A percentile compares a stretch with the other conserved stretches of the same genome.
Evolutionary conservation across 2,329 filamentous ascomycete genomes (phyloP).

Genomic region (Talaromyces sp.): DNA sequence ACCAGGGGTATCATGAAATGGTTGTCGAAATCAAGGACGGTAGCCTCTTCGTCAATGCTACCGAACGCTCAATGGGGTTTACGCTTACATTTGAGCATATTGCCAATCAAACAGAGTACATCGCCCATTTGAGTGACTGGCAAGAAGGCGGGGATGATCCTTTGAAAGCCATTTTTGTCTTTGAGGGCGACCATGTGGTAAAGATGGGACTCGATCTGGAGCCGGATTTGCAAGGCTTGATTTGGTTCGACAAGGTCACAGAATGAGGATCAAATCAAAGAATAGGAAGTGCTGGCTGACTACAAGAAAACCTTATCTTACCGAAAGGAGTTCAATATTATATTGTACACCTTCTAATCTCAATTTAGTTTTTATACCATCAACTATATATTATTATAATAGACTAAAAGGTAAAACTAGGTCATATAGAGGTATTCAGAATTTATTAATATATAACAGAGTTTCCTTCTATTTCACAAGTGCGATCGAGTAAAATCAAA

Average conservation of each 20-base stretch:
- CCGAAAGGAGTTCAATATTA: too few relatives aligned
- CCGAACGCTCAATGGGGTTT: slow-evolving; percentile 28
- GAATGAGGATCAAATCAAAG: not conserved
- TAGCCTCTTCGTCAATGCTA: slow-evolving; percentile 27
- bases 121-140: slow-evolving; percentile 17
- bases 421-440: too few relatives aligned
- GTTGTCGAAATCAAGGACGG: slow-evolving; percentile 20
- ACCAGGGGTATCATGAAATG: slow-evolving; percentile 20
- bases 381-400: too few relatives aligned
- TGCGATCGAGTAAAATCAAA: too few relatives aligned
- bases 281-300: too few relatives aligned
- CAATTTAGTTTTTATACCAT: too few relatives aligned
- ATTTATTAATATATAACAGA: too few relatives aligned
- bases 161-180: not conserved
- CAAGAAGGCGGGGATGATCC: not conserved
- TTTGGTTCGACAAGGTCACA: slow-evolving; percentile 1
- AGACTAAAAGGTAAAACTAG: too few relatives aligned
- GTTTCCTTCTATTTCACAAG: too few relatives aligned
- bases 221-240: not conserved
- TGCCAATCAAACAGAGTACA: slow-evolving; percentile 20
- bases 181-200: not conserved
- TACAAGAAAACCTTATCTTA: not conserved
- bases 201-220: slow-evolving; percentile 4
- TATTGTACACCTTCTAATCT: too few relatives aligned
- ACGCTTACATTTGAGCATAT: slow-evolving; percentile 28